Conservation (phyloP, 306 rosid genomes). For the Gastrolobium bilobum region DNA sequence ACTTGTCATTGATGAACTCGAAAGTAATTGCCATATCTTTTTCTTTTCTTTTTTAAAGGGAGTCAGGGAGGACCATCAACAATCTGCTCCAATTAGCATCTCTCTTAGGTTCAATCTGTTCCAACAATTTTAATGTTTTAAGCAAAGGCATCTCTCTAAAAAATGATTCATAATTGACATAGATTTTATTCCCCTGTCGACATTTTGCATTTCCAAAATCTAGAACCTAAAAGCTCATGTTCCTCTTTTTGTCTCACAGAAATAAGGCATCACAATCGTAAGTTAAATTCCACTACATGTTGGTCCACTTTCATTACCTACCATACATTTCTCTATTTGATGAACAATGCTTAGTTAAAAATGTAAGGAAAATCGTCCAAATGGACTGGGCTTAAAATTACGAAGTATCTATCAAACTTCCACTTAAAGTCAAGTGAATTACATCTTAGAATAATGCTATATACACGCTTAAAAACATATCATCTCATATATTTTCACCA, state of each 20-base stretch:
- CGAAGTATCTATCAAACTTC: background rate
- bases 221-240: background rate
- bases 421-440: background rate
- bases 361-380: constrained; percentile 1
- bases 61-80: background rate
- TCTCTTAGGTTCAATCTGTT: background rate
- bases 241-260: background rate
- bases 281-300: background rate
- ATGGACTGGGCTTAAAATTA: constrained; percentile 10
- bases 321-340: constrained; percentile 1
- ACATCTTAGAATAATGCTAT: constrained; percentile 3
- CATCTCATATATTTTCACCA: background rate
- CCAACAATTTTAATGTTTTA: background rate
- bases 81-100: background rate
- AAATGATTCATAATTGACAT: background rate
- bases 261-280: background rate
- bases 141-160: background rate
- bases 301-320: background rate
- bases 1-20: background rate
- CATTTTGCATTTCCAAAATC: background rate
- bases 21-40: background rate
- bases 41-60: too few species aligned
- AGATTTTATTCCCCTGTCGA: background rate
- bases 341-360: constrained; percentile 15
- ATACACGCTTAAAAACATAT: background rate